Conservation (phyloP, 108 stramenopile species). For the Epipyxis sp. region DNA sequence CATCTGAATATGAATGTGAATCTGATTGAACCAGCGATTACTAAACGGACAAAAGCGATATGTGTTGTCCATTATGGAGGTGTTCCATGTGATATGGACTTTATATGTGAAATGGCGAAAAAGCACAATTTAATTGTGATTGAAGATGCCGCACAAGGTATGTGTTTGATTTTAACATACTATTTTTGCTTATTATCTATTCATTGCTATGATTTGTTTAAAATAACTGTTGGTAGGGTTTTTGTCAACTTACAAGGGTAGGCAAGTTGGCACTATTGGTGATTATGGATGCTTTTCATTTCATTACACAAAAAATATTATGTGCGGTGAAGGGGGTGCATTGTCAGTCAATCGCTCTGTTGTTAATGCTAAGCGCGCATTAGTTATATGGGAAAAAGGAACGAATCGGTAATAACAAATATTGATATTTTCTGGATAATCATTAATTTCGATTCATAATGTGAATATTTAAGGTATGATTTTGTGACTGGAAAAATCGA, state of each 20-base stretch:
- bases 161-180: not conserved
- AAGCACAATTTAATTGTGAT: not conserved
- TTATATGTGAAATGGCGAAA: not conserved
- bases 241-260: not conserved
- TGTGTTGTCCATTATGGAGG: not conserved
- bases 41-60: not conserved
- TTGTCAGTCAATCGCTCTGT: not conserved
- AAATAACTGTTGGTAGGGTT: too few relatives aligned
- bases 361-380: not conserved
- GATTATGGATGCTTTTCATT: not conserved
- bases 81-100: not conserved
- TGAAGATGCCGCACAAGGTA: conserved; percentile 8
- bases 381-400: not conserved
- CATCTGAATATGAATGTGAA: not conserved
- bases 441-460: too few relatives aligned
- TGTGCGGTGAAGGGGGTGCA: not conserved
- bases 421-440: too few relatives aligned
- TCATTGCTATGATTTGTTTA: too few relatives aligned
- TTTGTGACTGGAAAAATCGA: not conserved
- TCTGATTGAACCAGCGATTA: not conserved
- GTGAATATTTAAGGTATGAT: not conserved
- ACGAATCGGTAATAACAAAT: not conserved
- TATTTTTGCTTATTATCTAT: too few relatives aligned
- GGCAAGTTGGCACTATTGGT: not conserved
- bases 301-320: not conserved